These are phyloP conservation scores for Tylopilus vinaceipallidus DNA, from an alignment of 768 basidiomycete genomes.

Conservation along the genomic window DNA sequence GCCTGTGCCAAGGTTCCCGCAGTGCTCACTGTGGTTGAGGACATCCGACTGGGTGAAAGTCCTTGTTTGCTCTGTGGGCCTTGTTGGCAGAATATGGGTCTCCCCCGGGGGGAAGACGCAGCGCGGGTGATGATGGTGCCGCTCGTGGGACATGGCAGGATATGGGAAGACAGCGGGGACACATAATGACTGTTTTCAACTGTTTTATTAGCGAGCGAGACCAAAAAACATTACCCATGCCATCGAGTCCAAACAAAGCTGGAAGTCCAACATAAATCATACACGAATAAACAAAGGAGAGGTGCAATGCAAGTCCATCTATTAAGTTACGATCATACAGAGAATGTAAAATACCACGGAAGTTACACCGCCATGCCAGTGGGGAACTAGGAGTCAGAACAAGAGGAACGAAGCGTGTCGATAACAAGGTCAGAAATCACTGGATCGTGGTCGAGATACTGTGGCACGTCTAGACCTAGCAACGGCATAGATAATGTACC, in stretches of 20 bases:
- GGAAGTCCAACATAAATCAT: slow-evolving; percentile 3
- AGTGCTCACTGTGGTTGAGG: slow-evolving; percentile 61
- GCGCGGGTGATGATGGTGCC: slow-evolving; percentile 48
- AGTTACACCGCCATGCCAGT: slow-evolving; percentile 14
- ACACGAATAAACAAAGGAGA: slow-evolving; percentile 7
- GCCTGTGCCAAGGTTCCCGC: slow-evolving; percentile 73
- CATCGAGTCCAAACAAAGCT: too few species aligned
- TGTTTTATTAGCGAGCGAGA: too few species aligned
- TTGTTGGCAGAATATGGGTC: slow-evolving; percentile 74
- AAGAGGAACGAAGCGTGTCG: slow-evolving; percentile 12
- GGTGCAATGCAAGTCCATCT: slow-evolving; percentile 20
- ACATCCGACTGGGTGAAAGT: slow-evolving; percentile 73
- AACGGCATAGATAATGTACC: slow-evolving; percentile 2
- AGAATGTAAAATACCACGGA: slow-evolving; percentile 13
- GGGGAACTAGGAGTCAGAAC: slow-evolving; percentile 2
- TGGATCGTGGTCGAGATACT: background rate
- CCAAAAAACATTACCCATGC: background rate
- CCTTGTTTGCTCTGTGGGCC: slow-evolving; percentile 70
- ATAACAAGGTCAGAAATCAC: slow-evolving; percentile 1
- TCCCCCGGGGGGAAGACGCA: slow-evolving; percentile 38
- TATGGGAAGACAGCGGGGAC: slow-evolving; percentile 15
- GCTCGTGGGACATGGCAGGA: slow-evolving; percentile 43
- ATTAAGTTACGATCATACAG: slow-evolving; percentile 28
- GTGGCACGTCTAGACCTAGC: background rate
- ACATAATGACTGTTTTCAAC: background rate